phyloP scores from a whole-genome alignment of 805 yeast genomes.

The Ogataea pignaliae region DNA sequence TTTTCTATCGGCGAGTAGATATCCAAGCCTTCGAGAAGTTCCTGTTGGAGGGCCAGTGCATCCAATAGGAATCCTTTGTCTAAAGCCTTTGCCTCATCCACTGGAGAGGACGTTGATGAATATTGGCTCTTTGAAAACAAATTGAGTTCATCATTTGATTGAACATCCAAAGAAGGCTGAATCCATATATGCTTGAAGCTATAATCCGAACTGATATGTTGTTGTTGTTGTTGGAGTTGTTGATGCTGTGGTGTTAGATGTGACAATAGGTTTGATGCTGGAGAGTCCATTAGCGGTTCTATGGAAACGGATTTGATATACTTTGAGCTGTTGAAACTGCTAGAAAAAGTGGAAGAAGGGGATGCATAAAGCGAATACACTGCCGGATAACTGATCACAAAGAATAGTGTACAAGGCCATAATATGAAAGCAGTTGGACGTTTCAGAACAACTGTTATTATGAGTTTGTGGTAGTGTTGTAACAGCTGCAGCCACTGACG shows the following conservation, averaged over 20 bases:
- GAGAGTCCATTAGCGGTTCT: slow-evolving; percentile 5
- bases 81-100: slow-evolving; percentile 25
- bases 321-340: slow-evolving; percentile 8
- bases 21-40: slow-evolving; percentile 23
- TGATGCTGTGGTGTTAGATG: not conserved
- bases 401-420: slow-evolving; percentile 43
- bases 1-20: slow-evolving; percentile 3
- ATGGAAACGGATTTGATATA: slow-evolving; percentile 14
- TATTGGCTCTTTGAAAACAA: slow-evolving; percentile 1
- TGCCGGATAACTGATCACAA: slow-evolving; percentile 47
- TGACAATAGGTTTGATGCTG: too few species aligned
- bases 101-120: not conserved
- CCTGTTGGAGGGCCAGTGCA: slow-evolving; percentile 31
- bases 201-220: slow-evolving; percentile 13
- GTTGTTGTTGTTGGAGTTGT: not conserved
- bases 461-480: slow-evolving; percentile 8
- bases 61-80: slow-evolving; percentile 34
- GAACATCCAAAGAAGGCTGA: slow-evolving; percentile 23
- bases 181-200: slow-evolving; percentile 33
- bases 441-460: slow-evolving; percentile 25
- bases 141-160: slow-evolving; percentile 16
- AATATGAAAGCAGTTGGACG: slow-evolving; percentile 41
- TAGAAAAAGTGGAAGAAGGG: slow-evolving; percentile 14
- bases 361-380: slow-evolving; percentile 34
- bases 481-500: slow-evolving; percentile 11